Evolutionary conservation across 257 asterid genomes (phyloP).

Genomic region (Penstemon eatonii): DNA sequence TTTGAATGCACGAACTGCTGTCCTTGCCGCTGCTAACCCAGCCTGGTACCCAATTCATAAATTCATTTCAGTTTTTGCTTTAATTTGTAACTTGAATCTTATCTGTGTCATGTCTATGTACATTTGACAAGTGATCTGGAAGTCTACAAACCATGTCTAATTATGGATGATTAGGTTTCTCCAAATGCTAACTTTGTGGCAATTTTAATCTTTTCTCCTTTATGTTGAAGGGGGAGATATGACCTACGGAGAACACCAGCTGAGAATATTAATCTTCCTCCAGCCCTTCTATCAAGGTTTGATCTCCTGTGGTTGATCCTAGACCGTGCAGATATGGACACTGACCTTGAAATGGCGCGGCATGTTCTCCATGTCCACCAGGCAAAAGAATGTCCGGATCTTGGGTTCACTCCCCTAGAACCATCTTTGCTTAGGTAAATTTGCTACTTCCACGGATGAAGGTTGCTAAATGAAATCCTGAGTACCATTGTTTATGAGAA

Average conservation of each 20-base stretch:
- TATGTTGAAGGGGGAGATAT: slow-evolving; percentile 83
- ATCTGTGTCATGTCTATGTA: not conserved
- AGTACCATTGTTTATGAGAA: too few relatives aligned
- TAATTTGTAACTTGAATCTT: not conserved
- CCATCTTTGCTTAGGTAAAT: slow-evolving; percentile 87
- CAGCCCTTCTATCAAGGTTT: slow-evolving; percentile 96
- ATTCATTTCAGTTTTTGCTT: slow-evolving; percentile 4
- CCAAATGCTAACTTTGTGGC: slow-evolving; percentile 12
- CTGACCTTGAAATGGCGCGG: slow-evolving; percentile 97
- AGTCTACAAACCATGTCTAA: not conserved
- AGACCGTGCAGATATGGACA: slow-evolving; percentile 98
- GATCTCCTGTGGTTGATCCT: slow-evolving; percentile 97
- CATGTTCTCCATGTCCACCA: slow-evolving; percentile 98
- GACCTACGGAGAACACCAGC: slow-evolving; percentile 97
- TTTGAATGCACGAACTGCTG: slow-evolving; percentile 96
- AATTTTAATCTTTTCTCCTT: not conserved
- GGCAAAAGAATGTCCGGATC: slow-evolving; percentile 94
- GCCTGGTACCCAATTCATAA: slow-evolving; percentile 70
- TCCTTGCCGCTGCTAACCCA: slow-evolving; percentile 99
- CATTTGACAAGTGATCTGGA: not conserved
- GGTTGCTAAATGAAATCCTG: too few relatives aligned
- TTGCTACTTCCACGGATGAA: not conserved
- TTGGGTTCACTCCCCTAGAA: slow-evolving; percentile 96
- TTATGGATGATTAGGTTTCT: not conserved
- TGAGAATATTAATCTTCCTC: slow-evolving; percentile 97